A percentile compares a stretch with the other conserved stretches of the same genome.
phyloP scores from a whole-genome alignment of 2,329 filamentous ascomycete genomes.

The Stagonosporopsis rhizophila region DNA sequence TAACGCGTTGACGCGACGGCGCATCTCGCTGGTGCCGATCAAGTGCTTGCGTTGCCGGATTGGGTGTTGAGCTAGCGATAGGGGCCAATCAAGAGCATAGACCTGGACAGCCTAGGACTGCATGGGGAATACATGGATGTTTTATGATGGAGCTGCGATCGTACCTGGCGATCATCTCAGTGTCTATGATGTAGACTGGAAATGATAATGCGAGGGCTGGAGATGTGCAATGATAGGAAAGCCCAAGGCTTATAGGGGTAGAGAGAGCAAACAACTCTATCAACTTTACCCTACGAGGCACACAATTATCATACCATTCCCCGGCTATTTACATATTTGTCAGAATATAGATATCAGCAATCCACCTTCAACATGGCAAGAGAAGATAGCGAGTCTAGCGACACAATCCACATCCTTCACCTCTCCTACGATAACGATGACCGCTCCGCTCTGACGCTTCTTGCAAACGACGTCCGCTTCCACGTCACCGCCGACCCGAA shows the following conservation, averaged over 20 bases:
- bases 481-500: constrained; percentile 21
- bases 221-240: not conserved
- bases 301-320: too few relatives aligned
- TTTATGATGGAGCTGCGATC: not conserved
- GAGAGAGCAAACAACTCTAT: too few relatives aligned
- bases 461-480: constrained; percentile 31
- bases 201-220: not conserved
- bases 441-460: constrained; percentile 21
- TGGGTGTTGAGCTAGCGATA: not conserved
- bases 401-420: constrained; percentile 21
- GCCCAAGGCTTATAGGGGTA: not conserved
- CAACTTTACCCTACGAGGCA: too few relatives aligned
- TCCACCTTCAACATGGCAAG: constrained; percentile 14
- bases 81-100: not conserved
- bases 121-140: too few relatives aligned
- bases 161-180: constrained; percentile 8
- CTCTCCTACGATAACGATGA: constrained; percentile 27
- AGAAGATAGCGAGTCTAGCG: constrained; percentile 1
- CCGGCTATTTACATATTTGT: too few relatives aligned
- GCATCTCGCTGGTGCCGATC: not conserved
- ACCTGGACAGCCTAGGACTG: too few relatives aligned
- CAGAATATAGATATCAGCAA: too few relatives aligned
- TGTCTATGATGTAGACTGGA: constrained; percentile 11
- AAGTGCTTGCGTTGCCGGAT: not conserved
- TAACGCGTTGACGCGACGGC: constrained; percentile 1